Evolutionary conservation across 371 early-diverging fungal genomes (phyloP).

Genomic region (Apophysomyces elegans): DNA sequence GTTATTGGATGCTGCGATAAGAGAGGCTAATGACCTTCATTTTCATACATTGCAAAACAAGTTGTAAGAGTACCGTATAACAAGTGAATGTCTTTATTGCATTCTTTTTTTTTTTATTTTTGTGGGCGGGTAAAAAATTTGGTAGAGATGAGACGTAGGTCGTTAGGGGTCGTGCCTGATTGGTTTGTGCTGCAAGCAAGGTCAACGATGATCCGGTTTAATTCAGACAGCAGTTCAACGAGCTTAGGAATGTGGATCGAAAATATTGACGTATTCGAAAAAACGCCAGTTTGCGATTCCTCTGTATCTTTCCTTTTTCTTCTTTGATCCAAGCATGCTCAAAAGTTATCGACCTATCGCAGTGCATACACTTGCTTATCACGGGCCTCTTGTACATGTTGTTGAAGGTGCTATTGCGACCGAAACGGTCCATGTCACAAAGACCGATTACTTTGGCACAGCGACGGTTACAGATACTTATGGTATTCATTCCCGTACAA

Average conservation of each 20-base stretch:
- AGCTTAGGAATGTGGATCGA: constrained; percentile 1
- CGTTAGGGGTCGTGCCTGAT: too few relatives aligned
- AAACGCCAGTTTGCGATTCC: background rate
- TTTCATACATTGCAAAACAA: too few relatives aligned
- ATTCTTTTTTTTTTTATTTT: too few relatives aligned
- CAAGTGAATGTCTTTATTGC: too few relatives aligned
- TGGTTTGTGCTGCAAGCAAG: too few relatives aligned
- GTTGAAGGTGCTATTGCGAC: background rate
- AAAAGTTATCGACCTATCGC: background rate
- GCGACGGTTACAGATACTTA: background rate
- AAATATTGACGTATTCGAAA: background rate
- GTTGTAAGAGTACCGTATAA: too few relatives aligned
- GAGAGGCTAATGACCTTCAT: too few relatives aligned
- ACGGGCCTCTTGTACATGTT: background rate
- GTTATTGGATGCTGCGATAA: too few relatives aligned
- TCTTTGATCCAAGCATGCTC: background rate
- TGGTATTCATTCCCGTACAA: background rate
- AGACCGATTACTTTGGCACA: constrained; percentile 3
- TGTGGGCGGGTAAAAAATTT: too few relatives aligned
- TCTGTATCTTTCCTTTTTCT: background rate
- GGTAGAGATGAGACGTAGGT: too few relatives aligned
- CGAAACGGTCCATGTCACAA: background rate
- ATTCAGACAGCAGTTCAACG: too few relatives aligned
- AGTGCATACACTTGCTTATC: constrained; percentile 1
- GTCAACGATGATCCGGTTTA: too few relatives aligned